Base-by-base conservation (phyloP, 192 early-diverging fungal species). In the Coemansia sp. region DNA sequence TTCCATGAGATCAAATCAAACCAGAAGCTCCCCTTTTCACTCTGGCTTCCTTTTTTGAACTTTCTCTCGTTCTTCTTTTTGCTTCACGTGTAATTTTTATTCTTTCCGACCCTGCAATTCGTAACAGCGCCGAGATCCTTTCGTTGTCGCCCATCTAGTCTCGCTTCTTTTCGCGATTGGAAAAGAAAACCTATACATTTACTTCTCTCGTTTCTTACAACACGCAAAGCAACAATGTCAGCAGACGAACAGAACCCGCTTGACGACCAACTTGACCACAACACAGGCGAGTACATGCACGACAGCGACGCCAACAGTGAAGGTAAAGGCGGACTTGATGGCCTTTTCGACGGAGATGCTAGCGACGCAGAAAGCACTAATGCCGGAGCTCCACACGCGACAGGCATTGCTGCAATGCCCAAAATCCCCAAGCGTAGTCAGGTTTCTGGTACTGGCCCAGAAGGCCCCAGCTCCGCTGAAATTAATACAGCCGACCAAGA, bases 391-490 rank as follows among this genome's bases (percentile, higher is more conserved):
- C 32, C 33, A 57, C 4, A 36, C 17, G 33, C 17, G 8, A 36
- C 15, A 13, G 55, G 55, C 22, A 55, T 67, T 35, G 40, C 62
- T 0, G 64, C 76, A 10, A 74, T 79, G 72, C 76, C 71, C 65
- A 74, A 71, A 43, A 80, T 80, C 15, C 77, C 77, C 15, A 80
- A 80, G 43, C 71, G 63, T 43, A 48, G 38, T 10, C 62, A 42
- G 8, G 4, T 32, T 5, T 29, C 59, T n/a, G 15, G 19, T 50
- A 57, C 56, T 17, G 50, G 33, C 59, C 22, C 32, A n/a, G 45
- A 23, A 5, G 22, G 9, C 4, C 59, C 11, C 10, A 19, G 38
- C 36, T 9, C 10, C 2, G 25, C 20, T 15, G 34, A 7, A 25
- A 33, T 11, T n/a, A 60, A 60, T 40, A 36, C 8, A 59, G 43